Percentiles rank a stretch among this genome's conserved stretches.
Conservation (phyloP, 108 stramenopile genomes). For the Cyclotella baltica region DNA sequence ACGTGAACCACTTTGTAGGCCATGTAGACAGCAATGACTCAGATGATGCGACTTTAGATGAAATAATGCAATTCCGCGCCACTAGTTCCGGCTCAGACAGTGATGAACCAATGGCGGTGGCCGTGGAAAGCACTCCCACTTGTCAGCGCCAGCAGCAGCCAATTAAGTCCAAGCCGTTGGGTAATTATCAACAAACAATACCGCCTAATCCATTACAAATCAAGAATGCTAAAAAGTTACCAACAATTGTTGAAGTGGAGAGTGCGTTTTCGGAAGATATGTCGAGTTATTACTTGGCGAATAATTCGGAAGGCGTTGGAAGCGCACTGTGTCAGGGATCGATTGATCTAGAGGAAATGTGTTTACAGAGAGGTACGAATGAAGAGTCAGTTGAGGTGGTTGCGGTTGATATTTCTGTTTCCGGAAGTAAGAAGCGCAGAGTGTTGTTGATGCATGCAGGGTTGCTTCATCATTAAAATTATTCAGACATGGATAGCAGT, state of each 20-base stretch:
- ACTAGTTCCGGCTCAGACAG: background rate
- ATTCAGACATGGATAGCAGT: background rate
- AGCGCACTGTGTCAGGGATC: background rate
- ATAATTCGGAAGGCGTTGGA: background rate
- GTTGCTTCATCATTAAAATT: background rate
- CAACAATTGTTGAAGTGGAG: constrained; percentile 1
- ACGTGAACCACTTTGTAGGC: background rate
- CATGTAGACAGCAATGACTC: background rate
- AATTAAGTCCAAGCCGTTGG: background rate
- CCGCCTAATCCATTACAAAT: background rate
- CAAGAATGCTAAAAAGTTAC: background rate
- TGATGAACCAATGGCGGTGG: background rate
- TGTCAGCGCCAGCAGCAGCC: background rate
- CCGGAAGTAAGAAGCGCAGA: constrained; percentile 2
- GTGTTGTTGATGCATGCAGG: constrained; percentile 4
- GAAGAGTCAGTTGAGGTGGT: constrained; percentile 2
- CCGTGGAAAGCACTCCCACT: background rate
- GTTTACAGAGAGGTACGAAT: background rate
- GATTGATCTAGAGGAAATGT: background rate
- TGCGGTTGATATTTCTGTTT: constrained; percentile 1
- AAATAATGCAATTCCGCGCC: constrained; percentile 13
- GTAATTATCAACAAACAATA: background rate
- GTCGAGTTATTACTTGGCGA: background rate
- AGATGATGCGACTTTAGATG: background rate
- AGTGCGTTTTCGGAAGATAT: constrained; percentile 2